phyloP scores from a whole-genome alignment of 148 eudicot genomes.

The Fagopyrum esculentum region DNA sequence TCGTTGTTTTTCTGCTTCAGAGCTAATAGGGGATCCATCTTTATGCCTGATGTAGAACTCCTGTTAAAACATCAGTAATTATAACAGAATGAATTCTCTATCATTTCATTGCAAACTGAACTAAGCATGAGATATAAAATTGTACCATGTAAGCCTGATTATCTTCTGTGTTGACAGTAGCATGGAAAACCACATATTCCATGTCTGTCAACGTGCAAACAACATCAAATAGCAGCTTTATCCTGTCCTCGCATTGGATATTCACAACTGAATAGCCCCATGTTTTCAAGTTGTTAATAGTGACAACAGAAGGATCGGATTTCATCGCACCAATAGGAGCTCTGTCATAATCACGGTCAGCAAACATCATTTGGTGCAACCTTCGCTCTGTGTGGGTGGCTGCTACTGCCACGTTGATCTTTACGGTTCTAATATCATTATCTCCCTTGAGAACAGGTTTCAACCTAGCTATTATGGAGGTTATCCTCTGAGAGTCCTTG shows the following conservation, averaged over 20 bases:
- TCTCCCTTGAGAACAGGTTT: conserved; percentile 82
- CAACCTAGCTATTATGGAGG: conserved; percentile 44
- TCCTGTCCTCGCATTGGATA: conserved; percentile 67
- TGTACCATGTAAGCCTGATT: conserved; percentile 58
- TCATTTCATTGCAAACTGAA: too few species aligned
- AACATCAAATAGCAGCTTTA: conserved; percentile 75
- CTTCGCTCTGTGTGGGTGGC: conserved; percentile 80
- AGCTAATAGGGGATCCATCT: conserved; percentile 81
- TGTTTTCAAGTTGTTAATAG: conserved; percentile 56
- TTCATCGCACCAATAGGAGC: conserved; percentile 24
- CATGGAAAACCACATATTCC: conserved; percentile 83
- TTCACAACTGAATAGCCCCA: conserved; percentile 73
- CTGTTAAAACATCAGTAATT: conserved; percentile 21
- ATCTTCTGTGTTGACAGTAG: conserved; percentile 51
- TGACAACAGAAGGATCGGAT: conserved; percentile 41
- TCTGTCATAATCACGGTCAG: conserved; percentile 77
- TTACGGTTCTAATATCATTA: conserved; percentile 68
- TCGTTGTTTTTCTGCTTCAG: conserved; percentile 81
- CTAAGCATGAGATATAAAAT: not conserved
- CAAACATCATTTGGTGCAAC: conserved; percentile 91
- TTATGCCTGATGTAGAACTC: conserved; percentile 79
- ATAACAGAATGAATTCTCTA: not conserved
- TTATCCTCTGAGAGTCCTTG: conserved; percentile 49
- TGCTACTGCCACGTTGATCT: conserved; percentile 51
- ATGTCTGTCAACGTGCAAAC: conserved; percentile 86